Evolutionary conservation across 192 early-diverging fungal genomes (phyloP), one percentile per base, ranked within the genome.

Genomic region (Chytriomyces confervae): DNA sequence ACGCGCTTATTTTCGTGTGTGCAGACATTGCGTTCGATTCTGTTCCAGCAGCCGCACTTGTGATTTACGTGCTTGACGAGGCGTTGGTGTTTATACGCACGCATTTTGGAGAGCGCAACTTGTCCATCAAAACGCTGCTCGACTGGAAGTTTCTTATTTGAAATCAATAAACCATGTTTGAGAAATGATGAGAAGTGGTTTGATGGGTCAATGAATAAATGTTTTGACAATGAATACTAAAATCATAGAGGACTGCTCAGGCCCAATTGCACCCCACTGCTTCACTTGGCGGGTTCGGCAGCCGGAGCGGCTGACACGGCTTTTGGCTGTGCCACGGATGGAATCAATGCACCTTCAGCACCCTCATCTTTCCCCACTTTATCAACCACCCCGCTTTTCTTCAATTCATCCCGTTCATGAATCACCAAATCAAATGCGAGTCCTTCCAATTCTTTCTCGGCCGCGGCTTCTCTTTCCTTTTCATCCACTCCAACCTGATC

Each of bases 131-230:
- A 73, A 79, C 72, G 47, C 73, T 85, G 50, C 51, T 87, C 36
- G 88, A 89, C 77, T 63, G 73, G 69, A 89, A 87, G 68, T 89
- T 87, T 80, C 66, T 89, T 44, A 69, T 89, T 46, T 88, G 66
- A 83, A 57, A 20, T 70, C 13, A n/a, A 57, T n/a, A 57, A 20
- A n/a, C 20, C 13, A 0, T 27, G 24, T 27, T 27, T 27, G 24
- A 0, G 13, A 20, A n/a, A n/a, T n/a, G n/a, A n/a, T n/a, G n/a
- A n/a, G n/a, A n/a, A n/a, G 1, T 57, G 53, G 13, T 1, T 57
- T 57, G 53, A 57, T 2, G 3, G 53, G 53, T 57, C 13, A 2
- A 57, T 20, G 53, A 4, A 57, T 13, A 57, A 57, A 57, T 57
- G 20, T 13, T n/a, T n/a, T 57, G 53, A 57, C 53, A 20, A 13